Conservation (phyloP, 257 asterid species). For the Capsicum chinense region DNA sequence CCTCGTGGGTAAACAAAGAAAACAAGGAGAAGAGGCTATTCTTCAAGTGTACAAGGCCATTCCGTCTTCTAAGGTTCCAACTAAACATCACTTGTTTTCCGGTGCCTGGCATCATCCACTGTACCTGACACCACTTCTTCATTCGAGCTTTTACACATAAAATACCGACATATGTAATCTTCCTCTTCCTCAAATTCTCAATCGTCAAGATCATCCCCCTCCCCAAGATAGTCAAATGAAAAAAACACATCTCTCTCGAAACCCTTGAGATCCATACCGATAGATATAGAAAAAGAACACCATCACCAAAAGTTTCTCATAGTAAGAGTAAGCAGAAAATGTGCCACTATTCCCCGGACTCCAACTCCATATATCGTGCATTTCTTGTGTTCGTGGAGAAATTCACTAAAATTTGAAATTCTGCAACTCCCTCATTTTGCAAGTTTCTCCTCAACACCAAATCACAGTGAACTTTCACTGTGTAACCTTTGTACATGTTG, state of each 20-base stretch:
- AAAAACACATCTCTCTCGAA: not conserved
- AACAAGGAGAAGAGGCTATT: not conserved
- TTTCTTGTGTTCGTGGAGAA: not conserved
- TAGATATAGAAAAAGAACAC: not conserved
- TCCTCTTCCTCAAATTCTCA: conserved; percentile 25
- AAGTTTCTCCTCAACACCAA: not conserved
- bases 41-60: conserved; percentile 8
- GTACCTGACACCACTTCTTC: not conserved
- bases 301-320: conserved; percentile 9
- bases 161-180: not conserved
- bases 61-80: conserved; percentile 2
- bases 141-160: conserved; percentile 10
- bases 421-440: not conserved
- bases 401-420: not conserved
- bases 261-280: not conserved
- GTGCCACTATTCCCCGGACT: not conserved
- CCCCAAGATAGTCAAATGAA: not conserved
- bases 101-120: conserved; percentile 14
- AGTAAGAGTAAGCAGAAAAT: not conserved
- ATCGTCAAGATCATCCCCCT: not conserved
- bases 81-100: not conserved
- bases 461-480: not conserved
- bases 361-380: not conserved
- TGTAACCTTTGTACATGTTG: not conserved
- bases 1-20: not conserved